Evolutionary conservation across 495 filamentous ascomycete species (phyloP), one percentile per base, ranked within the genome.

Genomic region (Penicillium cosmopolitanum): DNA sequence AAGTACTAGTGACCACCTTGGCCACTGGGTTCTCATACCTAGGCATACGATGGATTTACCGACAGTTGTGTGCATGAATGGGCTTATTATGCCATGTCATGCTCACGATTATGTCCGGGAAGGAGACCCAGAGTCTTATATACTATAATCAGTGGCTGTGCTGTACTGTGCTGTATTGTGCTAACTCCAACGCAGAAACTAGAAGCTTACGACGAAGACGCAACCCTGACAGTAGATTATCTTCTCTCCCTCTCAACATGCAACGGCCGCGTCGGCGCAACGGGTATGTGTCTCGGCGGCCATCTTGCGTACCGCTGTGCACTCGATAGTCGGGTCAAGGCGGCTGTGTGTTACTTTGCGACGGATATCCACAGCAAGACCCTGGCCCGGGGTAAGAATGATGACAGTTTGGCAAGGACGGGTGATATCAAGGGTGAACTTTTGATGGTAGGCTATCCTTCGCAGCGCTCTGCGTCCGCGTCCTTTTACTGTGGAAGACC

Each of bases 231-330:
- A n/a, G 87, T 98, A 51, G 85, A 90, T 71, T 77, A 84, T 58
- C 86, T 98, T 6, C 75, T 96, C 43, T 81, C 82, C 13, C 82
- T 96, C 11, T 78, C 82, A 8, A 96, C 91, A 19, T 96, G 93
- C 72, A 96, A 87, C 62, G 93, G 94, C 34, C 84, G 84, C 11
- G 85, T 98, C 54, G 94, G 94, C 43, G 79, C 90, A 2, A 96
- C 93, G 8, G 94, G 94, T 34, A 98, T 98, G 94, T 97, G 94
- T 72, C 85, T 98, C 4, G 94, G 94, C 53, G 94, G 94, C 4
- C 94, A 98, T 72, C 82, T 97, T 21, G 89, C 94, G 42, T 89
- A 91, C 64, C 85, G 94, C 52, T 92, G 89, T 66, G 91, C 87
- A 55, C 78, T 97, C 51, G 91, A 97, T 69, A 80, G 81, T 21